Base-by-base conservation (phyloP, 169 alveolate genomes). In the Theileria sp. region DNA sequence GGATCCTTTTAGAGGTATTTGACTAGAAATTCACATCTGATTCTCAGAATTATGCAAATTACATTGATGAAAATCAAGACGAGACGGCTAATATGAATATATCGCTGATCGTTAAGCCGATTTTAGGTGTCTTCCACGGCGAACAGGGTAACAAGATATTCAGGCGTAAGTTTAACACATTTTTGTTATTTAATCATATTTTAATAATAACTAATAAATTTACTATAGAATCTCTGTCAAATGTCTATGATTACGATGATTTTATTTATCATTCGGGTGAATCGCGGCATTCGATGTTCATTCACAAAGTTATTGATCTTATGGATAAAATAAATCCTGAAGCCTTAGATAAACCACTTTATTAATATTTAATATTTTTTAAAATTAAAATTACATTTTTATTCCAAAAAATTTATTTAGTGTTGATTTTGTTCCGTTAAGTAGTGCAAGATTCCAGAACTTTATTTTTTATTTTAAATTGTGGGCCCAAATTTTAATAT, bases 101-200 rank as follows among this genome's bases (percentile, higher is more conserved):
- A 9, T 72, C 86, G n/a, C 32, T 83, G 88, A 50, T 77, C 13
- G 88, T 92, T 25, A 92, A 92, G 73, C 96, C 96, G 19, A 80
- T 92, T 6, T 80, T 92, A 49, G 96, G 96, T 8, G 79, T 89
- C 38, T 86, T 92, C 75, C 87, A 91, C 75, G 95, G 96, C 3
- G 91, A 86, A 82, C 85, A 85, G 44, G 96, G 96, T 19, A 86
- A 82, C 62, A 73, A 86, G 60, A 32, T 70, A 12, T 89, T 80
- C 72, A 80, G 94, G 28, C 91, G 86, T 68, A 86, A 80, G 81
- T 26, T 80, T 28, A 86, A 80, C 58, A 30, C 28, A 30, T 9
- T 38, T 51, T 74, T n/a, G 9, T 17, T 26, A 36, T 68, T 25
- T 68, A 32, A 44, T 44, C 0, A 17, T 28, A 70, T 70, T 70